A percentile compares a stretch with the other conserved stretches of the same genome.
Evolutionary conservation across 441 rosid genomes (phyloP).

Genomic region (Brassica balearica): DNA sequence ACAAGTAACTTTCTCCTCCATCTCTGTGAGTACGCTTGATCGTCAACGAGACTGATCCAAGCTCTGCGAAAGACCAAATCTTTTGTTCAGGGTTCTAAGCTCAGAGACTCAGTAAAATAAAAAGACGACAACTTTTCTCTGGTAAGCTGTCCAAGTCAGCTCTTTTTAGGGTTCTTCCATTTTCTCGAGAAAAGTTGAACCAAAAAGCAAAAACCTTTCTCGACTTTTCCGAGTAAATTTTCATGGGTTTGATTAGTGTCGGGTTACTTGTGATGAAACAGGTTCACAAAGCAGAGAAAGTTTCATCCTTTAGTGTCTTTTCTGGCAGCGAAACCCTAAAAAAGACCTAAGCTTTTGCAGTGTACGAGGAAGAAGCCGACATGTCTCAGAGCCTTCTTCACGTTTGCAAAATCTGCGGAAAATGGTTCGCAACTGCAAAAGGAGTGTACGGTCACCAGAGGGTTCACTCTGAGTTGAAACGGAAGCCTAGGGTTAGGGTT

Average conservation of each 20-base stretch:
- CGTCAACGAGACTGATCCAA: conserved; percentile 22
- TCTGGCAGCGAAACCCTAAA: not conserved
- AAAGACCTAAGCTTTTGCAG: not conserved
- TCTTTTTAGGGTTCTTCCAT: not conserved
- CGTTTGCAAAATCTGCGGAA: conserved; percentile 20
- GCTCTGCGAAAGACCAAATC: not conserved
- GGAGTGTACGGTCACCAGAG: conserved; percentile 63
- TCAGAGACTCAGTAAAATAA: not conserved
- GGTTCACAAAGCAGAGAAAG: conserved; percentile 69
- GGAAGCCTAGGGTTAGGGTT: not conserved
- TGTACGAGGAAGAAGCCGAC: not conserved
- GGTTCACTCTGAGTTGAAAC: conserved; percentile 48
- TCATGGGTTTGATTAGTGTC: not conserved
- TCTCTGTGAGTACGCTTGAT: not conserved
- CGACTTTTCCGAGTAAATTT: not conserved
- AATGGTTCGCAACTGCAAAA: conserved; percentile 48
- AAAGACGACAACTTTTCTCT: conserved; percentile 9
- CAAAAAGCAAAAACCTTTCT: not conserved
- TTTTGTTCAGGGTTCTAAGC: conserved; percentile 1
- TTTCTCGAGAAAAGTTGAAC: conserved; percentile 8
- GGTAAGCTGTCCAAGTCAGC: conserved; percentile 32
- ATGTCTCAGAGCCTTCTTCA: conserved; percentile 13
- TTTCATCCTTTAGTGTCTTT: conserved; percentile 32
- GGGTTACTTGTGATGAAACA: conserved; percentile 9
- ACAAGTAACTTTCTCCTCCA: conserved; percentile 18